Base-by-base conservation (phyloP, 179 eudicot genomes). In the Actinidia polygama region DNA sequence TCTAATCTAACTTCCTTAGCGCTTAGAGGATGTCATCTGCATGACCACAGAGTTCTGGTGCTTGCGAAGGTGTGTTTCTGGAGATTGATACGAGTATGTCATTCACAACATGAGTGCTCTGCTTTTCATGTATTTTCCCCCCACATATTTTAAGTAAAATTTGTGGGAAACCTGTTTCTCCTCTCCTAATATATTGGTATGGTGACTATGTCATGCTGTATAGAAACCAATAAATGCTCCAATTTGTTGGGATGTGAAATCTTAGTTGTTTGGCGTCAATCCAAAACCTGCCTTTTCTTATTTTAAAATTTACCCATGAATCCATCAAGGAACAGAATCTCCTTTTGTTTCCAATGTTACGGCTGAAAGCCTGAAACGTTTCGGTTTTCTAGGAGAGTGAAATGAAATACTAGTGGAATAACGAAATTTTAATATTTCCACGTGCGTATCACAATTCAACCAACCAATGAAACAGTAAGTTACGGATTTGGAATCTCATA, bases 11-110 rank as follows among this genome's bases (percentile, higher is more conserved):
- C 88, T 67, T 85, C 88, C 55, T 85, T 92, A 80, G 90, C 95
- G 77, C 91, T 92, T 15, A 81, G 89, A 83, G 95, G 95, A 62
- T 88, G 89, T 63, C 89, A 90, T 82, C 79, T 92, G 79, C 92
- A 88, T 50, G 95, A 92, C 80, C 7, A 10, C 81, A 89, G 86
- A 79, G 87, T 84, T 50, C 89, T 90, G 50, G 67, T 81, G 61
- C 94, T 92, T 73, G 83, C 89, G 30, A 89, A 90, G 93, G 94
- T 92, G 73, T 74, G 84, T 50, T 53, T 73, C 47, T 53, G 62
- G 30, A n/a, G 21, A 63, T 75, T 19, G 79, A 53, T 23, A 58
- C 18, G 54, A 8, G 54, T 14, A 8, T 9, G 15, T 46, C 54
- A 59, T 16, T 40, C 36, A 47, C 15, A 57, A 44, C 30, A 7